These are phyloP conservation scores for Ophiocordyceps robertsii DNA, from an alignment of 2,329 filamentous ascomycete genomes.

Conservation along the genomic window DNA sequence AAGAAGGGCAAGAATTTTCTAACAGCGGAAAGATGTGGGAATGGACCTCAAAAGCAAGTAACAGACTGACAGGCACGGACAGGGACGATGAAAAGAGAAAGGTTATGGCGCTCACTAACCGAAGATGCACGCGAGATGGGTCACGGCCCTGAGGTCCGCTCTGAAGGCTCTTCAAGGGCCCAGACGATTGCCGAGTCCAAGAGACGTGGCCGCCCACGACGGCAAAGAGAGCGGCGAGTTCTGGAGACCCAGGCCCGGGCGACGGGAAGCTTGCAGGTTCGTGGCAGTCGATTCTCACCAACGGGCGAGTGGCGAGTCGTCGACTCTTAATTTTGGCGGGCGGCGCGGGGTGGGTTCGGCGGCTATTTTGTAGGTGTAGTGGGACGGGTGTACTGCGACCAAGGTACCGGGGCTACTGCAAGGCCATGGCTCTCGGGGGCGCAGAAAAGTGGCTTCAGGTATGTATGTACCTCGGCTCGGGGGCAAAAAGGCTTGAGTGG, in stretches of 20 bases:
- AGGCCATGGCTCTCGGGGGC: background rate
- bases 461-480: background rate
- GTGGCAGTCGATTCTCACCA: background rate
- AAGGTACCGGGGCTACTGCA: too few species aligned
- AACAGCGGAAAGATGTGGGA: too few species aligned
- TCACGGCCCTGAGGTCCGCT: too few species aligned
- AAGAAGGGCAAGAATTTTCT: background rate
- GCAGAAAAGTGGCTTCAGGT: background rate
- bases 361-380: background rate
- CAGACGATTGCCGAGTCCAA: background rate
- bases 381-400: too few species aligned
- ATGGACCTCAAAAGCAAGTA: too few species aligned
- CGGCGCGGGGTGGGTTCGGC: background rate
- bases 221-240: background rate
- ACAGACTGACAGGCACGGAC: too few species aligned
- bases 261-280: background rate
- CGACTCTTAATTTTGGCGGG: background rate
- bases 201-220: background rate
- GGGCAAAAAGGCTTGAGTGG: background rate
- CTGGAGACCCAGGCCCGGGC: background rate
- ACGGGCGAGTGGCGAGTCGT: background rate
- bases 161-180: background rate
- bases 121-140: too few species aligned
- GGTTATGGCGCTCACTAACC: too few species aligned
- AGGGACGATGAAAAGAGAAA: too few species aligned